Conservation (phyloP, 2,329 filamentous ascomycete genomes). For the Verticillium nonalfalfae region DNA sequence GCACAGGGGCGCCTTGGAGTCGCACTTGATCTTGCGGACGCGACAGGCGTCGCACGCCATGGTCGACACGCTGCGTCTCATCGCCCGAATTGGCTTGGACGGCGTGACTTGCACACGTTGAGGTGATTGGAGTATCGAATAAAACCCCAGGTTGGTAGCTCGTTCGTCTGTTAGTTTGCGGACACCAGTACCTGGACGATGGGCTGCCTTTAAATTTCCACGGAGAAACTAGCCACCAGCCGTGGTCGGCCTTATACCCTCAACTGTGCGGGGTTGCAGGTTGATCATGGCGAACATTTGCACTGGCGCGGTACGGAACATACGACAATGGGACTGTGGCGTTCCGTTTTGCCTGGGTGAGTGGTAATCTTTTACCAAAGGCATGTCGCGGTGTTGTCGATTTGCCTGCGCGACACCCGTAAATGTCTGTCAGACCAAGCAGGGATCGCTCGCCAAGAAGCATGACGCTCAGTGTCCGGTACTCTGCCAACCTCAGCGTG, state of each 20-base stretch:
- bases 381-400: not conserved
- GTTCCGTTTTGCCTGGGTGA: not conserved
- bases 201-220: not conserved
- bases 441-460: no score
- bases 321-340: not conserved
- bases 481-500: no score
- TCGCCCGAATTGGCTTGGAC: not conserved
- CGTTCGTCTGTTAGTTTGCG: not conserved
- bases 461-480: no score
- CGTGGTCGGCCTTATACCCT: no score
- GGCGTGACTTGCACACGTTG: not conserved
- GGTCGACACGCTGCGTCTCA: not conserved
- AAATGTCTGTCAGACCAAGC: not conserved
- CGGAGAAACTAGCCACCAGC: not conserved
- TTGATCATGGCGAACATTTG: not conserved
- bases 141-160: not conserved
- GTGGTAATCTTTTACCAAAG: not conserved
- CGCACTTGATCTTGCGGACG: not conserved
- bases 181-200: not conserved
- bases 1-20: not conserved
- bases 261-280: not conserved
- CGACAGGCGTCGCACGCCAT: constrained; percentile 2
- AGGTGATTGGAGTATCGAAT: not conserved
- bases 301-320: not conserved
- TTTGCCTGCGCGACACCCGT: not conserved